Conservation (phyloP, 2,329 filamentous ascomycete genomes). For the Neophaeococcomyces mojaviensis region DNA sequence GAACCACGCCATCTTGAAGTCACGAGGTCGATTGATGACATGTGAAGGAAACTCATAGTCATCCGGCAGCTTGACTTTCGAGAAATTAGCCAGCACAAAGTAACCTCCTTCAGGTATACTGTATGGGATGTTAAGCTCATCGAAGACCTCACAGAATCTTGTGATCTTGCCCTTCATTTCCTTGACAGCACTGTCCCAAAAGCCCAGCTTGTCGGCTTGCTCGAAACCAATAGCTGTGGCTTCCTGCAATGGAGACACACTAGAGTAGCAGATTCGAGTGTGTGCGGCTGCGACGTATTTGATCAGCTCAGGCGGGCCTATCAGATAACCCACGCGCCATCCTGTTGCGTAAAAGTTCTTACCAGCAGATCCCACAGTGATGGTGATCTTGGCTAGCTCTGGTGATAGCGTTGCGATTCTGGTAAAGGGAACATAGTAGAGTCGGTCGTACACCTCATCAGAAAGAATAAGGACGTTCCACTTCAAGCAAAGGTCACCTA, state of each 20-base stretch:
- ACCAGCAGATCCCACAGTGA: conserved; percentile 91
- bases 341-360: conserved; percentile 99
- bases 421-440: conserved; percentile 94
- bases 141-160: conserved; percentile 74
- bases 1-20: conserved; percentile 96
- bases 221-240: conserved; percentile 92
- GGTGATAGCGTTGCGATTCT: conserved; percentile 84
- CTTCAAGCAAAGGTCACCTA: conserved; percentile 84
- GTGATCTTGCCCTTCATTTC: conserved; percentile 90
- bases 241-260: conserved; percentile 88
- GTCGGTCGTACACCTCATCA: conserved; percentile 87
- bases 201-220: conserved; percentile 72
- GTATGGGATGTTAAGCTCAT: conserved; percentile 70
- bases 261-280: conserved; percentile 92
- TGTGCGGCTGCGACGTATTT: conserved; percentile 88
- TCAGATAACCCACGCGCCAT: conserved; percentile 93
- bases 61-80: conserved; percentile 72
- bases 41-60: conserved; percentile 85
- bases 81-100: conserved; percentile 92
- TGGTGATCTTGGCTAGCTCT: conserved; percentile 76
- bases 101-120: conserved; percentile 94
- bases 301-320: conserved; percentile 80
- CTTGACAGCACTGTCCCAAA: conserved; percentile 74
- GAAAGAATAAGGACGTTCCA: conserved; percentile 89
- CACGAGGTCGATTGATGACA: conserved; percentile 75